These are phyloP conservation scores for Globisporangium uncinulatum DNA, from an alignment of 352 stramenopile species.

Conservation along the genomic window DNA sequence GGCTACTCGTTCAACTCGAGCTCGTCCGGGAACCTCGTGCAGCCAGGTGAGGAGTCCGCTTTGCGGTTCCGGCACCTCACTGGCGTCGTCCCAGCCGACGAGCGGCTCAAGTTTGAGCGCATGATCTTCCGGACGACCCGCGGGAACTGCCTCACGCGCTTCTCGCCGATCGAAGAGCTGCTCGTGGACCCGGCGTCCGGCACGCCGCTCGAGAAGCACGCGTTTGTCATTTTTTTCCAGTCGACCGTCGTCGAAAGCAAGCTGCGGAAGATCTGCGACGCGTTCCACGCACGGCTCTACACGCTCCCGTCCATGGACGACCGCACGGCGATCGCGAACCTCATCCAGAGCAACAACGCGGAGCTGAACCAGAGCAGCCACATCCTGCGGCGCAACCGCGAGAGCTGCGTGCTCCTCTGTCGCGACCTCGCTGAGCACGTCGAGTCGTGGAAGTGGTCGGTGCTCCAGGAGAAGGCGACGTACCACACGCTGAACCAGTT, in stretches of 20 bases:
- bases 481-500: slow-evolving; percentile 99
- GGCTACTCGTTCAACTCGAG: slow-evolving; percentile 47
- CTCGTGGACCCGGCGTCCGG: slow-evolving; percentile 88
- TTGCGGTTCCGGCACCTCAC: slow-evolving; percentile 94
- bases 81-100: slow-evolving; percentile 91
- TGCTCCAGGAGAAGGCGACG: slow-evolving; percentile 96
- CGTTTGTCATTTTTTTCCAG: slow-evolving; percentile 96
- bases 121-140: slow-evolving; percentile 98
- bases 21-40: slow-evolving; percentile 7
- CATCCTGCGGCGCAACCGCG: slow-evolving; percentile 95
- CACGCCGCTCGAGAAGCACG: slow-evolving; percentile 78
- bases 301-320: slow-evolving; percentile 94
- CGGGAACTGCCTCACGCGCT: slow-evolving; percentile 98
- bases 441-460: slow-evolving; percentile 96
- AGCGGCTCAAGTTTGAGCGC: slow-evolving; percentile 95
- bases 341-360: slow-evolving; percentile 90
- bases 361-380: slow-evolving; percentile 96
- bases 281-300: slow-evolving; percentile 96
- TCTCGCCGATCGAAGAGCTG: slow-evolving; percentile 93
- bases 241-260: slow-evolving; percentile 97
- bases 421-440: slow-evolving; percentile 91
- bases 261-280: slow-evolving; percentile 98
- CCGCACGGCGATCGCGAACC: slow-evolving; percentile 71
- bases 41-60: slow-evolving; percentile 25
- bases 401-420: slow-evolving; percentile 92